Evolutionary conservation across 225 moss, liverwort and hornwort genomes (phyloP).

Genomic region (Sphagnum tenellum): DNA sequence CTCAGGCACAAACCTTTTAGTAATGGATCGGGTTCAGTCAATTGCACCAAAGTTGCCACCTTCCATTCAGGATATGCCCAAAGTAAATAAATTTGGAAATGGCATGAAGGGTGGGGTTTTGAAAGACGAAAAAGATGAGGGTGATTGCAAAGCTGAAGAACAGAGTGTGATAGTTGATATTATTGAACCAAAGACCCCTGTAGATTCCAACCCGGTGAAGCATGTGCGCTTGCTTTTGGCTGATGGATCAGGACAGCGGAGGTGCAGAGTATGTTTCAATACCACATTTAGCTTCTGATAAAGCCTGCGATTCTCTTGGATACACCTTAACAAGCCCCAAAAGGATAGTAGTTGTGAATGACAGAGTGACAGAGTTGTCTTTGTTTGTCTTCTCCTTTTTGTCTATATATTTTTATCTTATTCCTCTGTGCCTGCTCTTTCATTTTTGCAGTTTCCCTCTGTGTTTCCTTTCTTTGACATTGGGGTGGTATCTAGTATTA

Average conservation of each 20-base stretch:
- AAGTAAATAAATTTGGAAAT: constrained; percentile 27
- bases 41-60: constrained; percentile 44
- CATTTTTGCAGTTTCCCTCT: no score
- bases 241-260: constrained; percentile 76
- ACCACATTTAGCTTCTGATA: no score
- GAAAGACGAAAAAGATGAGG: constrained; percentile 23
- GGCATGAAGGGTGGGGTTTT: constrained; percentile 27
- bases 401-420: no score
- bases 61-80: constrained; percentile 13
- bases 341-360: no score
- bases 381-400: no score
- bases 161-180: constrained; percentile 2
- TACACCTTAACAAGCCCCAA: no score
- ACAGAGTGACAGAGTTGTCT: no score
- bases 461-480: not conserved
- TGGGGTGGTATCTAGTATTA: not conserved
- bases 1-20: constrained; percentile 20
- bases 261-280: constrained; percentile 62
- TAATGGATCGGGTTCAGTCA: constrained; percentile 25
- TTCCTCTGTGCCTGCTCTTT: no score
- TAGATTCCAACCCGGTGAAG: constrained; percentile 26
- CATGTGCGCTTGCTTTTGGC: constrained; percentile 74
- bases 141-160: constrained; percentile 35
- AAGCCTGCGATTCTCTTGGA: no score
- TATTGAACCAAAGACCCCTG: constrained; percentile 17